Conservation (phyloP, 139 green algal genomes). For the Coelastrella sp. region DNA sequence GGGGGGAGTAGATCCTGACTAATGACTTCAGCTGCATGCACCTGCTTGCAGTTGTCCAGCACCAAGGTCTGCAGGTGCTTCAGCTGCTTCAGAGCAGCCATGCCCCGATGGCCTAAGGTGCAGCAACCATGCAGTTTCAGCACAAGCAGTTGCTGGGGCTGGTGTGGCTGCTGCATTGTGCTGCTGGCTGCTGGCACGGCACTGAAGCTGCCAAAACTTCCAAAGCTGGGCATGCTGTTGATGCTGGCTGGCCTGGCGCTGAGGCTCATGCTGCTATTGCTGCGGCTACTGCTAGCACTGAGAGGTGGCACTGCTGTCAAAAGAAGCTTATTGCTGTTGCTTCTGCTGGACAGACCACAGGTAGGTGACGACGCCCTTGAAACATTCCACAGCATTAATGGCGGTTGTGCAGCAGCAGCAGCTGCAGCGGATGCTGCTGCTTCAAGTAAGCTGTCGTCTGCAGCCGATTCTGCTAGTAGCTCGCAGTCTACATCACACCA, state of each 20-base stretch:
- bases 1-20: slow-evolving; percentile 35
- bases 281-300: slow-evolving; percentile 32
- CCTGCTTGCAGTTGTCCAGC: slow-evolving; percentile 29
- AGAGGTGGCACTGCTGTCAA: not conserved
- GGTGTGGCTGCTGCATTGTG: not conserved
- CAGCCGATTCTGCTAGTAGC: slow-evolving; percentile 15
- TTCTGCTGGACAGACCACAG: not conserved
- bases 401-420: not conserved
- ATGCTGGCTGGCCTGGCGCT: slow-evolving; percentile 7
- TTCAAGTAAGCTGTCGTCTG: not conserved
- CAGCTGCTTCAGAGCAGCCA: slow-evolving; percentile 37
- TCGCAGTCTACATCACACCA: slow-evolving; percentile 29
- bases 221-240: slow-evolving; percentile 34
- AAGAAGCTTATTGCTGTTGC: slow-evolving; percentile 30
- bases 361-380: not conserved
- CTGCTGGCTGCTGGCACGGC: not conserved
- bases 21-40: not conserved
- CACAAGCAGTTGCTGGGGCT: slow-evolving; percentile 13
- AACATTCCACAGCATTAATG: slow-evolving; percentile 18
- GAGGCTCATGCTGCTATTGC: slow-evolving; percentile 36
- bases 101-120: not conserved
- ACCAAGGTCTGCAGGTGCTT: slow-evolving; percentile 5
- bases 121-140: slow-evolving; percentile 39
- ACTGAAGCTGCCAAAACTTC: slow-evolving; percentile 22
- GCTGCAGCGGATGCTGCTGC: slow-evolving; percentile 22